These are phyloP conservation scores for Cyclocybe aegerita DNA, from an alignment of 768 basidiomycete species.

Conservation along the genomic window DNA sequence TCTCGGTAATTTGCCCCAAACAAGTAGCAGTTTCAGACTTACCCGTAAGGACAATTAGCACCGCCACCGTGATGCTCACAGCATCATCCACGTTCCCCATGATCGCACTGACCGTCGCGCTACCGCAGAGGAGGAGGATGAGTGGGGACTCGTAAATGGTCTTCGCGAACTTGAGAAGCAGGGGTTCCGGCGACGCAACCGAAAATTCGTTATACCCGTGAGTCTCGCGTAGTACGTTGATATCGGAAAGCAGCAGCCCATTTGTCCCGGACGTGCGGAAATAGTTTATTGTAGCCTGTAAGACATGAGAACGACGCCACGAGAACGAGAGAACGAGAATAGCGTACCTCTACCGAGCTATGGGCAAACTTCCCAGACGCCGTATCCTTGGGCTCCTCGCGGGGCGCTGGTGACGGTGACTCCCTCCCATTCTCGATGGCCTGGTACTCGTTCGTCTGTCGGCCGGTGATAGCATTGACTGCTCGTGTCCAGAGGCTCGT, in stretches of 20 bases:
- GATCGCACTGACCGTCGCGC: slow-evolving; percentile 82
- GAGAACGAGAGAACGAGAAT: slow-evolving; percentile 8
- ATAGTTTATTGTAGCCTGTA: slow-evolving; percentile 71
- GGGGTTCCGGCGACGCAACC: slow-evolving; percentile 77
- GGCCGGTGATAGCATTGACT: slow-evolving; percentile 38
- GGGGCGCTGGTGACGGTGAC: slow-evolving; percentile 26
- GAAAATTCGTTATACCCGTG: slow-evolving; percentile 96
- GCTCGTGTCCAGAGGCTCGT: slow-evolving; percentile 50
- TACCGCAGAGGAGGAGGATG: slow-evolving; percentile 87
- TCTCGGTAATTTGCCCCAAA: too few species aligned
- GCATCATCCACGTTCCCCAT: slow-evolving; percentile 98
- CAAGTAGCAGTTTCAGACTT: slow-evolving; percentile 17
- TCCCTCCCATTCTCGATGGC: slow-evolving; percentile 39
- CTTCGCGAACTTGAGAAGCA: slow-evolving; percentile 86
- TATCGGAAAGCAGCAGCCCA: slow-evolving; percentile 64
- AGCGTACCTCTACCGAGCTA: slow-evolving; percentile 58
- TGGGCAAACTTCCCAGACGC: slow-evolving; percentile 70
- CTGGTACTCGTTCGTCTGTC: slow-evolving; percentile 29
- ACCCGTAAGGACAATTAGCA: slow-evolving; percentile 93
- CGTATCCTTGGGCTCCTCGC: slow-evolving; percentile 45
- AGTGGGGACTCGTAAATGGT: slow-evolving; percentile 95
- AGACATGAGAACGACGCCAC: slow-evolving; percentile 4
- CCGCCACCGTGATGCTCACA: slow-evolving; percentile 87
- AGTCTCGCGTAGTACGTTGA: slow-evolving; percentile 59
- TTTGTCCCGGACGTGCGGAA: slow-evolving; percentile 61